Conservation (phyloP, 2,329 filamentous ascomycete genomes). For the Fusarium sp. region DNA sequence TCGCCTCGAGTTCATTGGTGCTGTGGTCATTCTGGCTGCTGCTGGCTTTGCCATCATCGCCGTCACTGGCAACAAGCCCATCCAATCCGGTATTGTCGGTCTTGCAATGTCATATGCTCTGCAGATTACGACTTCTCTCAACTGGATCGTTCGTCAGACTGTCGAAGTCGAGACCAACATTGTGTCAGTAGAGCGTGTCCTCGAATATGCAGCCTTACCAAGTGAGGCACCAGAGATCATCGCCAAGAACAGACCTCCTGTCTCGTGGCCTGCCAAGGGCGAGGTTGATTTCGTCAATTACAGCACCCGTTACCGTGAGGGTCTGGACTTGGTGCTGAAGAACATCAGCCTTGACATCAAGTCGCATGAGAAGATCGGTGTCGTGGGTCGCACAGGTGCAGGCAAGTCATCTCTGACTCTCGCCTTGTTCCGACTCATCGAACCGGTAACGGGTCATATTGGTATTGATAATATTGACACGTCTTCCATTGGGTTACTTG, state of each 20-base stretch:
- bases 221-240: slow-evolving; percentile 96
- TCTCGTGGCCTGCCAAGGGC: slow-evolving; percentile 90
- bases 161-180: slow-evolving; percentile 99
- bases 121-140: slow-evolving; percentile 95
- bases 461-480: slow-evolving; percentile 91
- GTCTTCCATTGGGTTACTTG: slow-evolving; percentile 86
- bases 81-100: slow-evolving; percentile 83
- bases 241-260: slow-evolving; percentile 83
- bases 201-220: slow-evolving; percentile 91
- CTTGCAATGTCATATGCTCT: slow-evolving; percentile 96
- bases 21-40: slow-evolving; percentile 87
- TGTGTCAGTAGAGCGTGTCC: slow-evolving; percentile 95
- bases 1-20: slow-evolving; percentile 93
- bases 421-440: slow-evolving; percentile 94
- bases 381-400: slow-evolving; percentile 94
- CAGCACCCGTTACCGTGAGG: slow-evolving; percentile 90
- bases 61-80: slow-evolving; percentile 71
- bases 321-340: slow-evolving; percentile 91
- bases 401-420: slow-evolving; percentile 96
- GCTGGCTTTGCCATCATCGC: slow-evolving; percentile 85
- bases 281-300: slow-evolving; percentile 92
- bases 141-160: slow-evolving; percentile 98
- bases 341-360: slow-evolving; percentile 93
- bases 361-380: slow-evolving; percentile 96
- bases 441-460: slow-evolving; percentile 83